phyloP scores from a whole-genome alignment of 2,329 filamentous ascomycete genomes.

The Colletotrichum noveboracense region DNA sequence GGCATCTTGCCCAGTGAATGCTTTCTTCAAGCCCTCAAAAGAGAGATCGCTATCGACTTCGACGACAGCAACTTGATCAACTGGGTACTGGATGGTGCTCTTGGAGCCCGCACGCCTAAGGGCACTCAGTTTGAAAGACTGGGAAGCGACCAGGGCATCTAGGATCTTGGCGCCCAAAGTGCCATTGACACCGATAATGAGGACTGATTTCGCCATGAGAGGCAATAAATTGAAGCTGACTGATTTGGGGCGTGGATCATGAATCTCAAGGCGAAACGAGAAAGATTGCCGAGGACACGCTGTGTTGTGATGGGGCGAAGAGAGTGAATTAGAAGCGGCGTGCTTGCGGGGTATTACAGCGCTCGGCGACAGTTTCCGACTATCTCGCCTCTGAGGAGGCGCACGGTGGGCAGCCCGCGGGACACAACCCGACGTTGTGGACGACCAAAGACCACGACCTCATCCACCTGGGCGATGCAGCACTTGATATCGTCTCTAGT shows the following conservation, averaged over 20 bases:
- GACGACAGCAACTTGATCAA: conserved; percentile 22
- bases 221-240: neutral
- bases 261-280: neutral
- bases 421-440: neutral
- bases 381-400: neutral
- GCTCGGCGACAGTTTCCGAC: neutral
- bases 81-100: conserved; percentile 26
- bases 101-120: conserved; percentile 37
- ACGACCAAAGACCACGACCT: neutral
- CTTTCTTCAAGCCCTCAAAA: conserved; percentile 30
- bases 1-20: conserved; percentile 39
- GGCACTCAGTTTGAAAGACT: conserved; percentile 35
- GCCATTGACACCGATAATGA: conserved; percentile 43
- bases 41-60: conserved; percentile 35
- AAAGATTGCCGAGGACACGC: neutral
- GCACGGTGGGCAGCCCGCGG: neutral
- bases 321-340: neutral
- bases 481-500: neutral
- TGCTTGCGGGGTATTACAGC: neutral
- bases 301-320: neutral
- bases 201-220: conserved; percentile 37
- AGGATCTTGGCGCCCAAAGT: conserved; percentile 39
- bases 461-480: neutral
- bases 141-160: conserved; percentile 31
- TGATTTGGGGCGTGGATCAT: neutral